phyloP scores from a whole-genome alignment of 805 yeast genomes.

The Ogataea paraovalis region DNA sequence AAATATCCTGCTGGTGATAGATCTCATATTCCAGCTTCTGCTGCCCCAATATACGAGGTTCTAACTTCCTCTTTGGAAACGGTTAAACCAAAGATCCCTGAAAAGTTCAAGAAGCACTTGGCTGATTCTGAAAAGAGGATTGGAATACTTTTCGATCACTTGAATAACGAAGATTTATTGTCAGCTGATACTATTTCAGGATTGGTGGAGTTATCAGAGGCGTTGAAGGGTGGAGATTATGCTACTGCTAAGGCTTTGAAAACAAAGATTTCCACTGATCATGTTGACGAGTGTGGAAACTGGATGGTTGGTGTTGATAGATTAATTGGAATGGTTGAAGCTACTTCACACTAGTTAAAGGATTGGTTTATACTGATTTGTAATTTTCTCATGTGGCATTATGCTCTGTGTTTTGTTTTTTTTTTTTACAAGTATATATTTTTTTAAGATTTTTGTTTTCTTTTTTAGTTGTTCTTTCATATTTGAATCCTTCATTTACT shows the following conservation, averaged over 20 bases:
- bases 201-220: slow-evolving; percentile 46
- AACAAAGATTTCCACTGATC: slow-evolving; percentile 56
- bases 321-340: slow-evolving; percentile 70
- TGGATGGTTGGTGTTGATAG: slow-evolving; percentile 94
- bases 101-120: slow-evolving; percentile 65
- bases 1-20: slow-evolving; percentile 62
- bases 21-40: slow-evolving; percentile 56
- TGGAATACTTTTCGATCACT: slow-evolving; percentile 67
- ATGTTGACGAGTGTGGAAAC: slow-evolving; percentile 73
- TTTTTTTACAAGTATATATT: not conserved
- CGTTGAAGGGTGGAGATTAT: slow-evolving; percentile 53
- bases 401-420: not conserved
- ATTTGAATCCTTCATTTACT: not conserved
- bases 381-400: not conserved
- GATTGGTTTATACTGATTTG: too few species aligned
- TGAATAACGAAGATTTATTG: slow-evolving; percentile 68
- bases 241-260: slow-evolving; percentile 54
- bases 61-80: slow-evolving; percentile 53
- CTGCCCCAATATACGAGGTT: slow-evolving; percentile 54
- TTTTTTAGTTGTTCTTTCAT: not conserved
- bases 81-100: slow-evolving; percentile 72
- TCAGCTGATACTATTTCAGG: slow-evolving; percentile 51
- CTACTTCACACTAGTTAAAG: slow-evolving; percentile 7
- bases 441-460: not conserved
- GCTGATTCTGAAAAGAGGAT: slow-evolving; percentile 81